Percentiles rank a stretch among this genome's conserved stretches.
Conservation (phyloP, 768 basidiomycete genomes). For the Agrocybe pediades region DNA sequence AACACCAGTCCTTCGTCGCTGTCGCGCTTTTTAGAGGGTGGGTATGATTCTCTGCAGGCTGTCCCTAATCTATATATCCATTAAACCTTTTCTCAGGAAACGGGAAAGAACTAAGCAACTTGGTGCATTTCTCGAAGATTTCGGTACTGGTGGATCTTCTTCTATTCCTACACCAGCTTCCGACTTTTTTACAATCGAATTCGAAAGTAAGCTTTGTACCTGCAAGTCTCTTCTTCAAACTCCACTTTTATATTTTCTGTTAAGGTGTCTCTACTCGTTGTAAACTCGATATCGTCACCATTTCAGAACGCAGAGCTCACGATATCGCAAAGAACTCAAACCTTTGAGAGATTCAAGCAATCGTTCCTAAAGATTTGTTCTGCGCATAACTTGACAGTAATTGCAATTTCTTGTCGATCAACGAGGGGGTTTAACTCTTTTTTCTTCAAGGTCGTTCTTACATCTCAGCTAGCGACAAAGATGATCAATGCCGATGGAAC, state of each 20-base stretch:
- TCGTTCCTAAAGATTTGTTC: constrained; percentile 50
- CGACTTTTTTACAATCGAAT: constrained; percentile 41
- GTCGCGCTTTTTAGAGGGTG: no score
- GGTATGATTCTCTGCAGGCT: no score
- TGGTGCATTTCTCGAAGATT: constrained; percentile 43
- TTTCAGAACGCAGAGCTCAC: constrained; percentile 55
- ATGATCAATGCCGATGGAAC: constrained; percentile 65
- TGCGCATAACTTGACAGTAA: constrained; percentile 51
- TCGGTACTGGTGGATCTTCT: constrained; percentile 56
- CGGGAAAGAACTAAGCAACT: neutral
- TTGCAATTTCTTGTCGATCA: constrained; percentile 1
- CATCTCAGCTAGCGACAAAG: constrained; percentile 73
- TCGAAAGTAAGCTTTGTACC: constrained; percentile 42
- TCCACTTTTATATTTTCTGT: neutral
- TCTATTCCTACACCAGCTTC: constrained; percentile 57
- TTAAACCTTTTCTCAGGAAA: neutral
- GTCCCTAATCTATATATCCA: neutral
- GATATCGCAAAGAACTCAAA: constrained; percentile 35
- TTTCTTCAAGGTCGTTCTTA: constrained; percentile 42
- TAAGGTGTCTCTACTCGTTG: constrained; percentile 60
- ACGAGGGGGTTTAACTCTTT: constrained; percentile 2
- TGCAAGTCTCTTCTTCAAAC: neutral
- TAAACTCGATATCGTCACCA: constrained; percentile 69
- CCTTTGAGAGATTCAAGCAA: constrained; percentile 57
- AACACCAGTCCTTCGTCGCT: constrained; percentile 34